Conservation (phyloP, 495 filamentous ascomycete genomes). For the Podospora australis region DNA sequence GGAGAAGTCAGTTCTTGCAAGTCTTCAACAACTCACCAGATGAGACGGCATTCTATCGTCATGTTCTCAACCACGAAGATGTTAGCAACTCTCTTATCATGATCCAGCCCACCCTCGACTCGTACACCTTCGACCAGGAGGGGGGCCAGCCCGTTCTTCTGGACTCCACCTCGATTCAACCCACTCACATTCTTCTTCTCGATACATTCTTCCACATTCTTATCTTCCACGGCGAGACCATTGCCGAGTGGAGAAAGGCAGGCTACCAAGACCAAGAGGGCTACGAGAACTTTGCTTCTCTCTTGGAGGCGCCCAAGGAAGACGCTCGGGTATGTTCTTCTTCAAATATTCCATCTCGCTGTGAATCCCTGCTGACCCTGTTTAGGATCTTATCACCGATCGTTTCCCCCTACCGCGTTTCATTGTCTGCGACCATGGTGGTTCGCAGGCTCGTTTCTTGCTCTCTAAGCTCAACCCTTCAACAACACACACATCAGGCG, state of each 20-base stretch:
- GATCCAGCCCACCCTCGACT: slow-evolving; percentile 98
- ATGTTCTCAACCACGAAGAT: slow-evolving; percentile 96
- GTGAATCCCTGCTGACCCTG: slow-evolving; percentile 14
- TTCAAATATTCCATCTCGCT: not conserved
- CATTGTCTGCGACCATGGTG: slow-evolving; percentile 97
- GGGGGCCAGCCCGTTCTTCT: slow-evolving; percentile 84
- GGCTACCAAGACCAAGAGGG: slow-evolving; percentile 98
- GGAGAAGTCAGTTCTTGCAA: slow-evolving; percentile 94
- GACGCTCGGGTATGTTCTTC: slow-evolving; percentile 72
- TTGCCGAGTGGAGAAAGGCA: slow-evolving; percentile 97
- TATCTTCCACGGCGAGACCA: slow-evolving; percentile 97
- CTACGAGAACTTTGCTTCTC: slow-evolving; percentile 88
- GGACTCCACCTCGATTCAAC: slow-evolving; percentile 93
- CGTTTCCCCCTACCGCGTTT: slow-evolving; percentile 97
- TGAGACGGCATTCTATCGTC: slow-evolving; percentile 96
- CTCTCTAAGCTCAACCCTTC: slow-evolving; percentile 97
- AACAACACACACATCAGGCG: slow-evolving; percentile 89
- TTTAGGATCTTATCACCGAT: slow-evolving; percentile 92
- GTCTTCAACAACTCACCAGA: slow-evolving; percentile 99
- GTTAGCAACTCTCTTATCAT: slow-evolving; percentile 95
- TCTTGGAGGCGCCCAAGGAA: slow-evolving; percentile 94
- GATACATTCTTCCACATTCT: slow-evolving; percentile 99
- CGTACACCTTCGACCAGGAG: slow-evolving; percentile 93
- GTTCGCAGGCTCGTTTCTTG: slow-evolving; percentile 95
- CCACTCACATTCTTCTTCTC: slow-evolving; percentile 86